These are phyloP conservation scores for Fusarium verticillioides DNA, from an alignment of 2,329 filamentous ascomycete genomes.

Conservation along the genomic window DNA sequence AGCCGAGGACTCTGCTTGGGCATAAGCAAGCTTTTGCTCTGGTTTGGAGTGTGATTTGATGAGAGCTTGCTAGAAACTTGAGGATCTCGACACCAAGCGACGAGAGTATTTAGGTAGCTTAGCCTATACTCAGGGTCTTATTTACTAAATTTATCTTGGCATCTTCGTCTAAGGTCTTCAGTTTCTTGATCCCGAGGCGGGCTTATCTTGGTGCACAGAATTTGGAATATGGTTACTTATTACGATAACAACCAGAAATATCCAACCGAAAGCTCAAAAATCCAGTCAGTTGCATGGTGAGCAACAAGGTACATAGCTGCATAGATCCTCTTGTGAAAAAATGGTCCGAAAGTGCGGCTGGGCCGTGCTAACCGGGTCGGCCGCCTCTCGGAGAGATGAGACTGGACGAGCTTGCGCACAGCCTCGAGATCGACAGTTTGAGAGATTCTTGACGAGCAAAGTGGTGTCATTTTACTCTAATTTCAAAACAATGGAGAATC, in stretches of 20 bases:
- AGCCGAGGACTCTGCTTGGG: not conserved
- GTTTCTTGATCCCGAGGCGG: fast-evolving
- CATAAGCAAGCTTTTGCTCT: not conserved
- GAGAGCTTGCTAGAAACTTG: fast-evolving
- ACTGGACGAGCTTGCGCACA: not conserved
- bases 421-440: not conserved
- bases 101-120: fast-evolving
- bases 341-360: not conserved
- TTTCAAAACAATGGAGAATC: fast-evolving
- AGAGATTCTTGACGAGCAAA: fast-evolving
- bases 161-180: fast-evolving
- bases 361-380: not conserved
- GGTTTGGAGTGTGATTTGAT: not conserved
- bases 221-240: not conserved
- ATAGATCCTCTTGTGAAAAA: not conserved
- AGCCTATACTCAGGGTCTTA: fast-evolving
- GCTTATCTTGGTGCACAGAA: fast-evolving
- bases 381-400: not conserved
- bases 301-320: not conserved
- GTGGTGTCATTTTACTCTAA: not conserved
- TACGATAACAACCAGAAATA: not conserved
- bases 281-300: too few species aligned
- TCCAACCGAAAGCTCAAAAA: too few species aligned
- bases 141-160: fast-evolving
- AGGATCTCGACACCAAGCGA: fast-evolving